Evolutionary conservation across 768 basidiomycete species (phyloP), one percentile per base, ranked within the genome.

Genomic region (Mrakia gelida): DNA sequence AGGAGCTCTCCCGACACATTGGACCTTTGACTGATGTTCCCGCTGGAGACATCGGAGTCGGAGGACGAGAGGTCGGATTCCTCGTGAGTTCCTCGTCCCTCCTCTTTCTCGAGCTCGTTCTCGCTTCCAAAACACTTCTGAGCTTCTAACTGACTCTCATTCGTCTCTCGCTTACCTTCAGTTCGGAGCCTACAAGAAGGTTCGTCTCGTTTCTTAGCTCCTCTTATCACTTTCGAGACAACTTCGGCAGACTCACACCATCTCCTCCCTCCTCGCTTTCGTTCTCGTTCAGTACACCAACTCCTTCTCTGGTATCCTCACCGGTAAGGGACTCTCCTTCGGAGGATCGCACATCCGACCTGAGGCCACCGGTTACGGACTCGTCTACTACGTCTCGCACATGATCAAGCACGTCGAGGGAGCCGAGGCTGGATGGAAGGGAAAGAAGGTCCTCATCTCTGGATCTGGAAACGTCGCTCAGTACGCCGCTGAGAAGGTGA

Each of bases 1-100:
- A 85, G 73, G 91, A 92, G 87, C 89, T 92, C 78, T 89, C 87
- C 81, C 87, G 89, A 79, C 90, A 91, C 85, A 91, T 91, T 79
- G 90, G 91, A 18, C 85, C 87, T 81, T 89, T 91, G 86, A 91
- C 90, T 78, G 91, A 92, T 85, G 91, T 92, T 73, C 91, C 91
- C 78, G 84, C 85, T 63, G 85, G 84, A 79, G 86, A 92, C 81
- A 92, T 92, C 80, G 91, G 91, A 80, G 90, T 89, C 79, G 91
- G 91, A 80, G 91, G 88, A 59, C 87, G 91, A 78, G 91, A 92
- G 85, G 89, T 92, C 80, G 91, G 89, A 49, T 92, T 86, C 88
- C 86, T 79, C 67, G 67, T 70, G 26, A 70, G 67, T 70, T 9
- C 49, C 26, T 23, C 41, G 32, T n/a, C 11, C 30, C 6, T 23